A percentile compares a stretch with the other conserved stretches of the same genome.
Evolutionary conservation across 1,284 basidiomycete species (phyloP).

Genomic region (Ustilago lituana): DNA sequence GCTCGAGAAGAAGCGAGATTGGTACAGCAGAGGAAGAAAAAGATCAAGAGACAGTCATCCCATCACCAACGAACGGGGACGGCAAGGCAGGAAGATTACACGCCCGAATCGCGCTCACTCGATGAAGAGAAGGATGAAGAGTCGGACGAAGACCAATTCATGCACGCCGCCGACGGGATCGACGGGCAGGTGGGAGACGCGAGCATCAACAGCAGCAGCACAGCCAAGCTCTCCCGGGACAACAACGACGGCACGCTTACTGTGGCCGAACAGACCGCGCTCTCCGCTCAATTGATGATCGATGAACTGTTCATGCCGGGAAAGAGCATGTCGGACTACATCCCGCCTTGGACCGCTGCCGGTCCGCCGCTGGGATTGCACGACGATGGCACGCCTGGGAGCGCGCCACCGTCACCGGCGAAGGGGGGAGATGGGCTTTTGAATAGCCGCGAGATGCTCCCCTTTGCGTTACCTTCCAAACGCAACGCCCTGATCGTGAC

Average conservation of each 20-base stretch:
- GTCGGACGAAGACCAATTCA: constrained; percentile 15
- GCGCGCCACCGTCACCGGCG: constrained; percentile 27
- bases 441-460: constrained; percentile 91
- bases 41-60: constrained; percentile 25
- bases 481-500: constrained; percentile 78
- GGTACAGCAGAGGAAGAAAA: constrained; percentile 28
- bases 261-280: constrained; percentile 37
- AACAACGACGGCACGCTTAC: constrained; percentile 28
- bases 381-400: constrained; percentile 20
- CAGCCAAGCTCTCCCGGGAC: constrained; percentile 14
- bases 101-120: constrained; percentile 10
- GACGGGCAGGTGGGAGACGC: constrained; percentile 12
- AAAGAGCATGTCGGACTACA: constrained; percentile 55
- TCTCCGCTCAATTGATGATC: constrained; percentile 45
- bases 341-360: constrained; percentile 52
- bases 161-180: neutral
- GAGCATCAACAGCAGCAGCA: constrained; percentile 41
- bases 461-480: constrained; percentile 82
- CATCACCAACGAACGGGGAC: constrained; percentile 50
- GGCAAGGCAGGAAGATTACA: constrained; percentile 50
- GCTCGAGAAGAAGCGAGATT: constrained; percentile 30
- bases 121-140: constrained; percentile 21
- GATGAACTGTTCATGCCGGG: constrained; percentile 56
- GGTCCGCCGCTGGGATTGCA: constrained; percentile 39
- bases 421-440: constrained; percentile 68